These are phyloP conservation scores for Colletotrichum sp. DNA, from an alignment of 2,329 filamentous ascomycete species.

Conservation along the genomic window DNA sequence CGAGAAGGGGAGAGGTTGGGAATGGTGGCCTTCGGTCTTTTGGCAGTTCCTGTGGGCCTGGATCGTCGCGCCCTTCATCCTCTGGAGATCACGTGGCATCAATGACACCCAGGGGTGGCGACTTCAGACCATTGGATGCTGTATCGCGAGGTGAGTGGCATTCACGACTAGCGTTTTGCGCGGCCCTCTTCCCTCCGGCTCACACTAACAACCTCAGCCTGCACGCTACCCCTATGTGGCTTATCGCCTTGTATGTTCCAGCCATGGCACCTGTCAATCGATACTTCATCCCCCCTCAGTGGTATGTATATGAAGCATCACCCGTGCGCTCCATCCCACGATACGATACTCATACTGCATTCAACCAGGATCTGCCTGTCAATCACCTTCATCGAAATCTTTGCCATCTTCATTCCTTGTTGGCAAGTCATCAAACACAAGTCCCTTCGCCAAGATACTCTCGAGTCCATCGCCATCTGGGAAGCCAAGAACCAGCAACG, in stretches of 20 bases:
- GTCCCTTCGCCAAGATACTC: conserved; percentile 50
- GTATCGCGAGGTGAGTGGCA: conserved; percentile 45
- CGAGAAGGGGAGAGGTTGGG: conserved; percentile 60
- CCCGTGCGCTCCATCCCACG: not conserved
- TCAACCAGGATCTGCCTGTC: conserved; percentile 58
- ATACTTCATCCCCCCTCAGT: conserved; percentile 65
- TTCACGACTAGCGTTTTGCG: not conserved
- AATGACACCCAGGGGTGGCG: conserved; percentile 72
- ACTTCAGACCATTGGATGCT: conserved; percentile 62
- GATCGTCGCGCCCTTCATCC: conserved; percentile 64
- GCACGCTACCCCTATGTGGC: conserved; percentile 71
- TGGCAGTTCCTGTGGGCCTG: conserved; percentile 71
- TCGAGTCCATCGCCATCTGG: conserved; percentile 55
- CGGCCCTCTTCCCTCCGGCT: not conserved
- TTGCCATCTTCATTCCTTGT: conserved; percentile 68
- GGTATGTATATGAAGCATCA: conserved; percentile 47
- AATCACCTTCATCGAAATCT: conserved; percentile 67
- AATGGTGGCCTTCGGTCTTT: conserved; percentile 71
- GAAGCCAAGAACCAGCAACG: conserved; percentile 35
- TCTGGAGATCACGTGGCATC: conserved; percentile 66
- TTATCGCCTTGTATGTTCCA: conserved; percentile 61
- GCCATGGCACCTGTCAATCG: conserved; percentile 56
- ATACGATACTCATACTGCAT: not conserved
- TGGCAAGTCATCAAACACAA: conserved; percentile 57
- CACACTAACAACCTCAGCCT: conserved; percentile 46